Evolutionary conservation across 768 basidiomycete species (phyloP).

Genomic region (Lactarius pseudohatsudake): DNA sequence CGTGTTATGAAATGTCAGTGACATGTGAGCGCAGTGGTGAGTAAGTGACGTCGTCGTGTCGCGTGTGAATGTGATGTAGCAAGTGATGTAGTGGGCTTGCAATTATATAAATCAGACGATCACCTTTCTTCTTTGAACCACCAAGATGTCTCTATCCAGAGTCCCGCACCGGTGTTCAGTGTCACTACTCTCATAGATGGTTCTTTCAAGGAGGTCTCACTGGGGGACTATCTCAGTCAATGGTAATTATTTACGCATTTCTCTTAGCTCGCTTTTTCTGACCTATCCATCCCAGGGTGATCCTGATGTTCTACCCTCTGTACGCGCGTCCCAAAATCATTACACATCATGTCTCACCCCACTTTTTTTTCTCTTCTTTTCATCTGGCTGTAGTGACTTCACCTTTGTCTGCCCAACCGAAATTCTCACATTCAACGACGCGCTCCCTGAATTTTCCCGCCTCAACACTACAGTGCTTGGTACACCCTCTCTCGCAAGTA

Average conservation of each 20-base stretch:
- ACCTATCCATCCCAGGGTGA: conserved; percentile 56
- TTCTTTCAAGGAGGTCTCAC: conserved; percentile 73
- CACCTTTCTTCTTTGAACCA: conserved; percentile 28
- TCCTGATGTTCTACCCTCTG: conserved; percentile 94
- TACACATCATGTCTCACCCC: neutral
- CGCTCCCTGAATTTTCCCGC: conserved; percentile 69
- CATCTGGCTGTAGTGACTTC: conserved; percentile 57
- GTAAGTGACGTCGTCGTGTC: too few relatives aligned
- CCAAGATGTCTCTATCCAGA: conserved; percentile 59
- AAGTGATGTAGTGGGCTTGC: too few relatives aligned
- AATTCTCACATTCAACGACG: conserved; percentile 92
- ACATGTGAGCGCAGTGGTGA: too few relatives aligned
- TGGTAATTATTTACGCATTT: conserved; percentile 51
- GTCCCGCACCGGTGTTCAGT: conserved; percentile 80
- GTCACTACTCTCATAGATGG: conserved; percentile 75
- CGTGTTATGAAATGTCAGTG: too few relatives aligned
- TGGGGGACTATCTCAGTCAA: conserved; percentile 73
- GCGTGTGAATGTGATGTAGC: too few relatives aligned
- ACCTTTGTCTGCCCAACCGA: conserved; percentile 95
- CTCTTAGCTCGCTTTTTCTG: conserved; percentile 16
- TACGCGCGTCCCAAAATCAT: conserved; percentile 42
- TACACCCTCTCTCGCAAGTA: conserved; percentile 36
- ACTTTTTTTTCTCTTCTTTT: neutral
- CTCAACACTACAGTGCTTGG: conserved; percentile 78
- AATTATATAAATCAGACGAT: too few relatives aligned